These are phyloP conservation scores for Borovskyia barvae DNA, from an alignment of 208 protist species.

Conservation along the genomic window DNA sequence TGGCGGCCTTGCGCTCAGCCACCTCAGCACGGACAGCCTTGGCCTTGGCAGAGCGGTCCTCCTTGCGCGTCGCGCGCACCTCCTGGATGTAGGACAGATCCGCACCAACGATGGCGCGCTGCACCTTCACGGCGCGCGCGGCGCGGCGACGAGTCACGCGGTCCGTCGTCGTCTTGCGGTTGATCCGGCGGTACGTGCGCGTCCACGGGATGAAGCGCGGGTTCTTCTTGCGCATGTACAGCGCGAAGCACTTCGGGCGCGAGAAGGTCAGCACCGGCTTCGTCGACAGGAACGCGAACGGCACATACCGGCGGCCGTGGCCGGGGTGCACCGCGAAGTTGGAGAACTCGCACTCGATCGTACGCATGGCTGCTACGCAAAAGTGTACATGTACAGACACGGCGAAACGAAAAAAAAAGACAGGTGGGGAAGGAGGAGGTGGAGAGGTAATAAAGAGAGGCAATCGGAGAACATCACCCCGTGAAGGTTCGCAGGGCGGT, in stretches of 20 bases:
- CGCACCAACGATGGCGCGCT: slow-evolving; percentile 85
- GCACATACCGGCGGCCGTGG: slow-evolving; percentile 93
- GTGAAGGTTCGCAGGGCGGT: slow-evolving; percentile 14
- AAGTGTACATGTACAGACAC: background rate
- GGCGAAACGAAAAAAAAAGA: background rate
- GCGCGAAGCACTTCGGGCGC: slow-evolving; percentile 85
- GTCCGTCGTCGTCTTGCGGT: slow-evolving; percentile 91
- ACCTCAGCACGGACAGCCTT: slow-evolving; percentile 89
- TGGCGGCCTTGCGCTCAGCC: slow-evolving; percentile 88
- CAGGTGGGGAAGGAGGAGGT: background rate
- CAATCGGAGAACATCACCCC: background rate
- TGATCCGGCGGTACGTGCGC: slow-evolving; percentile 91
- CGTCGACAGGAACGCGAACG: slow-evolving; percentile 92
- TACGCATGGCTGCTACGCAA: slow-evolving; percentile 68
- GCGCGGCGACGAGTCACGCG: slow-evolving; percentile 80
- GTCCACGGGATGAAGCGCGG: slow-evolving; percentile 92
- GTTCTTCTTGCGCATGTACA: slow-evolving; percentile 96
- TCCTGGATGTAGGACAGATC: slow-evolving; percentile 90
- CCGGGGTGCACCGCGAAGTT: slow-evolving; percentile 93
- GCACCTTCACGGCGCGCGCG: slow-evolving; percentile 66
- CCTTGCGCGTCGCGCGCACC: slow-evolving; percentile 73
- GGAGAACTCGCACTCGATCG: slow-evolving; percentile 92
- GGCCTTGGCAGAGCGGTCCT: slow-evolving; percentile 87
- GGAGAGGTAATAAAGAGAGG: background rate
- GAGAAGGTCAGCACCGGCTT: slow-evolving; percentile 93